These are phyloP conservation scores for Coelastrella sp. DNA, from an alignment of 139 green algal species.

Conservation along the genomic window DNA sequence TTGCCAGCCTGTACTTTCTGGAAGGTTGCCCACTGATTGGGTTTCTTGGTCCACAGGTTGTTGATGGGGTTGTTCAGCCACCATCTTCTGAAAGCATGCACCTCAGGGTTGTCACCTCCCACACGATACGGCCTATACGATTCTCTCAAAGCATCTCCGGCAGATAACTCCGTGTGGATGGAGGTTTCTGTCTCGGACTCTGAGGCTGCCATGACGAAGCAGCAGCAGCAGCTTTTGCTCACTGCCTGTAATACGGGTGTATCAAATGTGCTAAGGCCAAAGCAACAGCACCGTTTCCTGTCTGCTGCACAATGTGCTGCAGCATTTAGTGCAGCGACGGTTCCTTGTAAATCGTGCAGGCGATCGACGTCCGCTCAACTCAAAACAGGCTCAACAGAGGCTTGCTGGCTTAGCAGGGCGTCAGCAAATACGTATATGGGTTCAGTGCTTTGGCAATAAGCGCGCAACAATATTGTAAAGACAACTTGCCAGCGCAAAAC, in stretches of 20 bases:
- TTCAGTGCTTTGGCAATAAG: too few species aligned
- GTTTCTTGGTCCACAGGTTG: constrained; percentile 41
- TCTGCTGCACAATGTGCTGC: too few species aligned
- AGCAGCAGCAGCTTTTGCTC: not conserved
- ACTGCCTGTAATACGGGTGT: too few species aligned
- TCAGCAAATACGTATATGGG: too few species aligned
- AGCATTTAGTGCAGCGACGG: too few species aligned
- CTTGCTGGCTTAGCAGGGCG: too few species aligned
- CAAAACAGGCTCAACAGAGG: too few species aligned
- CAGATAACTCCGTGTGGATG: constrained; percentile 25
- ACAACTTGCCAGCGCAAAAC: too few species aligned
- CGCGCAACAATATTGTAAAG: too few species aligned
- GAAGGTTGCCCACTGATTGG: constrained; percentile 37
- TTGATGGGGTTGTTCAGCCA: constrained; percentile 46
- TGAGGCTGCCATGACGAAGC: constrained; percentile 7
- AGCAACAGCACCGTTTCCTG: too few species aligned
- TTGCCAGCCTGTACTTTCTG: constrained; percentile 15
- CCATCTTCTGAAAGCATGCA: constrained; percentile 34
- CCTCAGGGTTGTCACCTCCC: not conserved
- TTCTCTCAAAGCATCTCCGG: not conserved
- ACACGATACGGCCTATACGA: constrained; percentile 31
- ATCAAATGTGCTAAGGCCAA: not conserved
- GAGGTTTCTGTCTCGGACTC: constrained; percentile 41
- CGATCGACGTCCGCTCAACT: not conserved
- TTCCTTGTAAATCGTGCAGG: not conserved